These are phyloP conservation scores for Keithomyces neogunnii DNA, from an alignment of 2,329 filamentous ascomycete species.

Conservation along the genomic window DNA sequence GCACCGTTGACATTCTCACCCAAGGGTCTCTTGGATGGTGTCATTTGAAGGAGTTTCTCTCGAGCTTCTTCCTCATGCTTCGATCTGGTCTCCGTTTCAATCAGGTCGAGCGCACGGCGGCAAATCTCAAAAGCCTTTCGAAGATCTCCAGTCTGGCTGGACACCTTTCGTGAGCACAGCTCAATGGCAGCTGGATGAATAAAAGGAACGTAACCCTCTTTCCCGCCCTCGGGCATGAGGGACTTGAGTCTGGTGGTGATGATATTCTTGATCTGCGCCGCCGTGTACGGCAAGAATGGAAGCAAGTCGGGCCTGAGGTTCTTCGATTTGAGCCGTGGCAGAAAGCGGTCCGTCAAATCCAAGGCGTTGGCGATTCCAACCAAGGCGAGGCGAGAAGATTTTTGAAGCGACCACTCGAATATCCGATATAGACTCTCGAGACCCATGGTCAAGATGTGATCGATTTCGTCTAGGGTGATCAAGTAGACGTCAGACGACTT, in stretches of 20 bases:
- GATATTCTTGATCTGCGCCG: constrained; percentile 77
- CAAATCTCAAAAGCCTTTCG: constrained; percentile 95
- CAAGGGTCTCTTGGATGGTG: constrained; percentile 67
- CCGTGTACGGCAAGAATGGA: constrained; percentile 88
- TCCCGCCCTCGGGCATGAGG: constrained; percentile 48
- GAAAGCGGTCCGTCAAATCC: constrained; percentile 88
- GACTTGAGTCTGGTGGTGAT: constrained; percentile 76
- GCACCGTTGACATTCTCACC: constrained; percentile 70
- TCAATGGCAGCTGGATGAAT: constrained; percentile 91
- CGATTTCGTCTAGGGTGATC: constrained; percentile 91
- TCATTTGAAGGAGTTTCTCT: constrained; percentile 48
- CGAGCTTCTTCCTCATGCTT: constrained; percentile 58
- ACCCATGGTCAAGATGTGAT: constrained; percentile 83
- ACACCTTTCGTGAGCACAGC: constrained; percentile 88
- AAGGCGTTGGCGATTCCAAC: constrained; percentile 94
- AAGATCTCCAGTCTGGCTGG: constrained; percentile 86
- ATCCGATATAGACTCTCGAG: constrained; percentile 82
- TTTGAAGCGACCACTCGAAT: constrained; percentile 92
- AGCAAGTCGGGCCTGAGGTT: constrained; percentile 85
- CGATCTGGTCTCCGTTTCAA: constrained; percentile 74
- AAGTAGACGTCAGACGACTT: constrained; percentile 55
- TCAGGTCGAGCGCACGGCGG: constrained; percentile 76
- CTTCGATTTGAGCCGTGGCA: constrained; percentile 86
- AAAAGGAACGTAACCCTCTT: constrained; percentile 66
- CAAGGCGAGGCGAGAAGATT: constrained; percentile 69